These are phyloP conservation scores for Rhodotorula sp. DNA, from an alignment of 1,284 basidiomycete species.

Conservation along the genomic window DNA sequence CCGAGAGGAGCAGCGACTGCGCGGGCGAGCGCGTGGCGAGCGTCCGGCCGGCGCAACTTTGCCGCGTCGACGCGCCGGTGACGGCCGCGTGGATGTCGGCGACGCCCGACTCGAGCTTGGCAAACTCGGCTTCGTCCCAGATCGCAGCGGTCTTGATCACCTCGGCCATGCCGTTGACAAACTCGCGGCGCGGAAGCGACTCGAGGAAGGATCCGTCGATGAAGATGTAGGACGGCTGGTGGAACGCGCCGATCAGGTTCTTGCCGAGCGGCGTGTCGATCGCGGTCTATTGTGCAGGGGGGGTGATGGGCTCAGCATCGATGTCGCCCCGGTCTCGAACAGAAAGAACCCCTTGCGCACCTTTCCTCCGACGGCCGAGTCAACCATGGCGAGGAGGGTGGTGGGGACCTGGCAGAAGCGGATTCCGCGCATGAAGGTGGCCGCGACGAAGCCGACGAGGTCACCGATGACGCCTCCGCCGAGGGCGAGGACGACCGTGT, in stretches of 20 bases:
- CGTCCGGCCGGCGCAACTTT: conserved; percentile 61
- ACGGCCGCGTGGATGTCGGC: conserved; percentile 80
- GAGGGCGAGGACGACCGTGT: conserved; percentile 88
- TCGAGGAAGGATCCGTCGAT: conserved; percentile 95
- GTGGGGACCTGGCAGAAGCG: conserved; percentile 96
- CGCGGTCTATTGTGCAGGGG: conserved; percentile 61
- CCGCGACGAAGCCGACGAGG: conserved; percentile 91
- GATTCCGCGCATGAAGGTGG: conserved; percentile 93
- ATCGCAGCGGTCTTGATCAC: conserved; percentile 97
- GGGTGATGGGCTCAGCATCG: not conserved
- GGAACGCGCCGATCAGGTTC: conserved; percentile 97
- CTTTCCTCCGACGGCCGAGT: conserved; percentile 95
- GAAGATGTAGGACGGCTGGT: conserved; percentile 97
- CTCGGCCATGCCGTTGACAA: conserved; percentile 98
- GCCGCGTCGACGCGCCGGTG: conserved; percentile 59
- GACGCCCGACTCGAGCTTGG: conserved; percentile 76
- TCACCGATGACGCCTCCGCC: conserved; percentile 96
- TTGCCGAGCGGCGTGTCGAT: conserved; percentile 96
- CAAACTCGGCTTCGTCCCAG: conserved; percentile 85
- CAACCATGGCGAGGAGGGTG: conserved; percentile 96
- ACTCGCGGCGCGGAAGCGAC: conserved; percentile 86
- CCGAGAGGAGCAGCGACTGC: conserved; percentile 50
- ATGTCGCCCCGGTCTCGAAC: not conserved
- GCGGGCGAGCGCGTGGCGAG: conserved; percentile 67
- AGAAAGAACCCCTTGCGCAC: conserved; percentile 24